These are phyloP conservation scores for Betula pendula DNA, from an alignment of 306 rosid species.

Conservation along the genomic window DNA sequence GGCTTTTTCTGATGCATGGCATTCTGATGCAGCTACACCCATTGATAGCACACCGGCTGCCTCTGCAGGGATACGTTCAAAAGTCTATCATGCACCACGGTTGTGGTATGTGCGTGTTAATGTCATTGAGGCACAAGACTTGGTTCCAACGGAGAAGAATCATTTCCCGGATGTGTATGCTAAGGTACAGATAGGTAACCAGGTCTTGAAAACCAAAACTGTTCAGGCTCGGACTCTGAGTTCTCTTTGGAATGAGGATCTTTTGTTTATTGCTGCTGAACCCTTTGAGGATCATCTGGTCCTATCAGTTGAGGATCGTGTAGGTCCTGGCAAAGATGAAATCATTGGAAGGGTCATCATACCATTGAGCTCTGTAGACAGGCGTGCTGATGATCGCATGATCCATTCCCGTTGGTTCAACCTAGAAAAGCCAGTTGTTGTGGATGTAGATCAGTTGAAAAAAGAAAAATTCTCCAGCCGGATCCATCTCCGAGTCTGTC, in stretches of 20 bases:
- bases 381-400: constrained; percentile 42
- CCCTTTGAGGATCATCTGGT: constrained; percentile 53
- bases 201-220: constrained; percentile 45
- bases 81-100: constrained; percentile 73
- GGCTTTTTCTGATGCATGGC: constrained; percentile 90
- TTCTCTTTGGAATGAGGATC: constrained; percentile 50
- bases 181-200: constrained; percentile 49
- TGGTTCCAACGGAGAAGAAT: constrained; percentile 42
- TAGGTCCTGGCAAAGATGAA: constrained; percentile 49
- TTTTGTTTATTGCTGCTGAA: constrained; percentile 49
- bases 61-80: constrained; percentile 48
- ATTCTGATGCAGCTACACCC: constrained; percentile 71
- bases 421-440: constrained; percentile 42
- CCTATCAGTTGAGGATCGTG: constrained; percentile 47
- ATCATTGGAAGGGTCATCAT: constrained; percentile 41
- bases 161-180: constrained; percentile 48
- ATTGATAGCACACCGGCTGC: constrained; percentile 46
- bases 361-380: constrained; percentile 32
- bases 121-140: constrained; percentile 51
- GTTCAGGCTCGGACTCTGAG: constrained; percentile 42
- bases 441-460: constrained; percentile 46
- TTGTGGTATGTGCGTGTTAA: constrained; percentile 76
- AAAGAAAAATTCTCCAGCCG: constrained; percentile 48
- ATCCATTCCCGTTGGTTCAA: constrained; percentile 50
- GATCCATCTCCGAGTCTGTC: constrained; percentile 53